A percentile compares a stretch with the other conserved stretches of the same genome.
These are phyloP conservation scores for Sequoia sempervirens DNA, from an alignment of 75 land plant genomes.

Conservation along the genomic window DNA sequence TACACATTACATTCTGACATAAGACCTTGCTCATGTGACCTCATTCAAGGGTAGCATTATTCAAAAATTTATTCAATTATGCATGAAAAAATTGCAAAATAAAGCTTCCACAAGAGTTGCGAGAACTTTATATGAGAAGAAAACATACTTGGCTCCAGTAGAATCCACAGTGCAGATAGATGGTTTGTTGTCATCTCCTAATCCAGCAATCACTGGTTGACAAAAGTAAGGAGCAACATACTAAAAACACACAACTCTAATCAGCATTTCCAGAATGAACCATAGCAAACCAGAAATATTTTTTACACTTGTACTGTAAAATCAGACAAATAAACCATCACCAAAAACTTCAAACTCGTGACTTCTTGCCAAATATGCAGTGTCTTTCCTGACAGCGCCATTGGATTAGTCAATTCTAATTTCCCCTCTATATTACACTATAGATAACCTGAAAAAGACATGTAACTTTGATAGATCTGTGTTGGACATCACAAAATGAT, in stretches of 20 bases:
- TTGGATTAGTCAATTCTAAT: too few relatives aligned
- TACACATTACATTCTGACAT: background rate
- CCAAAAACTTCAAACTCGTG: background rate
- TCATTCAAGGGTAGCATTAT: background rate
- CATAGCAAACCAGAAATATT: background rate
- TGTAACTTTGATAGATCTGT: too few relatives aligned
- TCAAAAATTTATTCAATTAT: background rate
- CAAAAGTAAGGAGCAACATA: slow-evolving; percentile 97
- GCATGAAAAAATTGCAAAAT: background rate
- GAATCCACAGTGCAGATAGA: slow-evolving; percentile 97
- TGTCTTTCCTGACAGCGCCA: too few relatives aligned
- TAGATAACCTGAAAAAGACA: too few relatives aligned
- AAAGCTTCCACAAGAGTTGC: background rate
- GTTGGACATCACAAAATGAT: too few relatives aligned
- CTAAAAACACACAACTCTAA: background rate
- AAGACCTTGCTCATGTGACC: background rate
- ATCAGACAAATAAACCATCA: background rate
- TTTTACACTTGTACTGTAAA: background rate
- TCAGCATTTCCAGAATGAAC: background rate
- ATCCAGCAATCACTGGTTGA: slow-evolving; percentile 95
- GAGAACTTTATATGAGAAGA: background rate
- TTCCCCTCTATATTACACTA: too few relatives aligned
- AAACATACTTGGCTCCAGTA: slow-evolving; percentile 89
- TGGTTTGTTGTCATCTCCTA: slow-evolving; percentile 75
- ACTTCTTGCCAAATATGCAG: background rate